phyloP scores from a whole-genome alignment of 768 basidiomycete species.

The Clathrus columnatus region DNA sequence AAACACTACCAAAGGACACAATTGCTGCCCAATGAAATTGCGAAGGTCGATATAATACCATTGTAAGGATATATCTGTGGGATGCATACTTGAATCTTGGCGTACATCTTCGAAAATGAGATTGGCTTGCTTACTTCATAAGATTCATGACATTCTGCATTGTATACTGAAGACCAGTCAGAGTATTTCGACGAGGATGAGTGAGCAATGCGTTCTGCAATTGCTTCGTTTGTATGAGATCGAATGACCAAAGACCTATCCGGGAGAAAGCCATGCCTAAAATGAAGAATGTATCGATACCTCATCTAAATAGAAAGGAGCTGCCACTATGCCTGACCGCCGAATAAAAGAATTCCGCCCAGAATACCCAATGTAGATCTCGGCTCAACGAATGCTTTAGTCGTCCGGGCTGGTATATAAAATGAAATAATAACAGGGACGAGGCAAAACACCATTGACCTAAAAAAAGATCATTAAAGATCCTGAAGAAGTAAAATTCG shows the following conservation, averaged over 20 bases:
- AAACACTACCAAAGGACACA: conserved; percentile 25
- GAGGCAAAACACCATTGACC: conserved; percentile 35
- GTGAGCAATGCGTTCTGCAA: conserved; percentile 35
- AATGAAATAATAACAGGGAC: conserved; percentile 37
- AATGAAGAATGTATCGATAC: conserved; percentile 35
- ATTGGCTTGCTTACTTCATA: conserved; percentile 15
- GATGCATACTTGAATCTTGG: conserved; percentile 18
- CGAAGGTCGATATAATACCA: conserved; percentile 25
- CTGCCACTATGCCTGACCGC: conserved; percentile 22
- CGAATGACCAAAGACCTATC: conserved; percentile 92
- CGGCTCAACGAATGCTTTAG: conserved; percentile 9
- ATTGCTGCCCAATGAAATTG: conserved; percentile 28
- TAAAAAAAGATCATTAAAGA: conserved; percentile 2
- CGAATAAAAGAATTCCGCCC: conserved; percentile 36
- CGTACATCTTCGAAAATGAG: neutral
- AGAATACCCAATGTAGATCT: conserved; percentile 15
- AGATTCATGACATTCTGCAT: conserved; percentile 22
- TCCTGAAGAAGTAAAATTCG: neutral
- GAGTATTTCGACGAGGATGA: conserved; percentile 37
- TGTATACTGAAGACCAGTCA: conserved; percentile 31
- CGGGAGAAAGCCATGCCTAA: conserved; percentile 66
- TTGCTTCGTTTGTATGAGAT: conserved; percentile 41
- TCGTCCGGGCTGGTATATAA: conserved; percentile 20
- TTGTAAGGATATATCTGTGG: conserved; percentile 28
- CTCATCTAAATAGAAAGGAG: neutral